Evolutionary conservation across 805 yeast genomes (phyloP), one percentile per base, ranked within the genome.

Genomic region (Crinitomyces ghanaensis): DNA sequence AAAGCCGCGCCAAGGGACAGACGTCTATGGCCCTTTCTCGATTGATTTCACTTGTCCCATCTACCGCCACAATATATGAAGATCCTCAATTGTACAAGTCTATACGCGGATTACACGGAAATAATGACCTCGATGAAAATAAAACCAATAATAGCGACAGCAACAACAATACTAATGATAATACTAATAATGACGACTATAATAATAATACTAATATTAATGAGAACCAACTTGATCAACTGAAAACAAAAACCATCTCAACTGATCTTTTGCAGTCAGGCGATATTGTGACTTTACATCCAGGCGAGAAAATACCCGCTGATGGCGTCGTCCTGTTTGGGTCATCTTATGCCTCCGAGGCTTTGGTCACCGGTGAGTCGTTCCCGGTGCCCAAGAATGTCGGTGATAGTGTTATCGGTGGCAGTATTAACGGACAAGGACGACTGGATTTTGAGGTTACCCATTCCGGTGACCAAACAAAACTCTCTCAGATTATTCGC

Each of bases 331-430:
- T 93, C 12, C 57, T 79, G 2, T 64, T 65, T 42, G 98, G 98
- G 5, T 70, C 69, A 36, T 70, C 95, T 0, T 94, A 81, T 48
- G 68, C 84, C 20, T 88, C 86, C 50, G 99, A 91, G 56, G 77
- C 95, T 2, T 59, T 86, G 16, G 63, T 91, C 36, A 88, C 98
- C 0, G 99, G 99, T 31, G 98, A 91, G 57, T 72, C 94, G 0
- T 51, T 71, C 25, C 86, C 95, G 2, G 75, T 86, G 1, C 54
- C 60, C 26, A 91, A 88, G 48, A 48, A 33, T 2, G 46, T 46
- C 2, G 85, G 83, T 2, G 77, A 77, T 22, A 40, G 45, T 2
- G 79, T 91, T 2, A 74, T 81, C 50, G 96, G 95, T 9, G 99
- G 99, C 0, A 78, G 96, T 2, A 71, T 88, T 27, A 91, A 93